Percentiles rank a stretch among this genome's conserved stretches.
Conservation (phyloP, 2,329 filamentous ascomycete genomes). For the Aspergillus ochraceus region DNA sequence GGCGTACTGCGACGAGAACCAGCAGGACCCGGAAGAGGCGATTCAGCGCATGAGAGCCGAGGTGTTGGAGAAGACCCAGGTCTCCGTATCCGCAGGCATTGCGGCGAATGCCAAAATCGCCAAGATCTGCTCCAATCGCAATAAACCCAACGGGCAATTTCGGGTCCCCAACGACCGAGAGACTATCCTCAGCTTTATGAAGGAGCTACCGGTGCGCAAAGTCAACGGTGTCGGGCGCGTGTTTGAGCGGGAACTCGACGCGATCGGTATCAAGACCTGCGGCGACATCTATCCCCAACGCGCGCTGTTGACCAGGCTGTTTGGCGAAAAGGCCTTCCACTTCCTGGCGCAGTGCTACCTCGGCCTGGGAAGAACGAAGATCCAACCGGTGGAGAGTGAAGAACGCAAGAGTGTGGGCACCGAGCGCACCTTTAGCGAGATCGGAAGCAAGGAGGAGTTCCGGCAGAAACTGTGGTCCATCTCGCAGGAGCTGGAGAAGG, state of each 20-base stretch:
- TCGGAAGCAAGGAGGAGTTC: conserved; percentile 67
- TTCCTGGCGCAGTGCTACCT: conserved; percentile 84
- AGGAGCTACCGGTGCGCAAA: conserved; percentile 77
- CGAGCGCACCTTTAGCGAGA: conserved; percentile 85
- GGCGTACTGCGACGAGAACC: conserved; percentile 71
- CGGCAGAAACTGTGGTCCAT: conserved; percentile 76
- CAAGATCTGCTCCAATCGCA: conserved; percentile 92
- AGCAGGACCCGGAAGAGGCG: conserved; percentile 68
- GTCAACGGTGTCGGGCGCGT: conserved; percentile 95
- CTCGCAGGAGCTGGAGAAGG: conserved; percentile 83
- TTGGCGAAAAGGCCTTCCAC: conserved; percentile 86
- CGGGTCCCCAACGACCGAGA: conserved; percentile 68
- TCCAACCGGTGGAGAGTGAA: conserved; percentile 84
- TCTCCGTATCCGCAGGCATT: conserved; percentile 93
- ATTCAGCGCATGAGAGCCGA: conserved; percentile 77
- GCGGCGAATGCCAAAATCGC: conserved; percentile 90
- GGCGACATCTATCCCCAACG: conserved; percentile 81
- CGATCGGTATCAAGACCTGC: conserved; percentile 83
- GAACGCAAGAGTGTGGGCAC: conserved; percentile 93
- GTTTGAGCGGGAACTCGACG: conserved; percentile 84
- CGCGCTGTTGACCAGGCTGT: conserved; percentile 71
- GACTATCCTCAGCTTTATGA: conserved; percentile 83
- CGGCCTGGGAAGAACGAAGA: conserved; percentile 78
- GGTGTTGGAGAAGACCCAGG: conserved; percentile 71
- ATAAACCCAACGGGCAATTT: conserved; percentile 96